phyloP scores from a whole-genome alignment of 2,329 filamentous ascomycete species.

The Hypoxylon sp. region DNA sequence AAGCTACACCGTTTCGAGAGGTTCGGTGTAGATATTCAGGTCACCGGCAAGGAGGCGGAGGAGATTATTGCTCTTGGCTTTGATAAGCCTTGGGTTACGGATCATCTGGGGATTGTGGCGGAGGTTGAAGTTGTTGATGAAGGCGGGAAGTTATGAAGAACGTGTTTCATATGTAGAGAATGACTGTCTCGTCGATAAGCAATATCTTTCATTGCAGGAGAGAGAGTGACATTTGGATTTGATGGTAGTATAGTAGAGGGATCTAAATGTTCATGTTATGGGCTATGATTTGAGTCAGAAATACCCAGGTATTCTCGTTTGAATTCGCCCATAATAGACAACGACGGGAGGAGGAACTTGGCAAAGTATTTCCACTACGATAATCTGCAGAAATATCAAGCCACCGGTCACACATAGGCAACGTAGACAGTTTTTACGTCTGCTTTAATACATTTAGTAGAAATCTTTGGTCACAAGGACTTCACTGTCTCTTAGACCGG shows the following conservation, averaged over 20 bases:
- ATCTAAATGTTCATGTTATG: neutral
- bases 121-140: constrained; percentile 44
- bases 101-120: constrained; percentile 63
- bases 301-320: neutral
- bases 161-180: neutral
- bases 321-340: neutral
- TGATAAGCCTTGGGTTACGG: constrained; percentile 63
- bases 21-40: constrained; percentile 63
- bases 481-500: constrained; percentile 56
- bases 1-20: constrained; percentile 57
- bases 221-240: neutral
- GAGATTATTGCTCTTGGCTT: constrained; percentile 50
- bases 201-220: neutral
- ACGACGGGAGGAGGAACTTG: neutral
- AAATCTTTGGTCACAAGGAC: constrained; percentile 2
- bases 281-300: neutral
- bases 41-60: constrained; percentile 54
- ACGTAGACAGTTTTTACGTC: neutral
- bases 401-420: neutral
- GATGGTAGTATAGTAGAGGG: neutral
- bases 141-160: neutral
- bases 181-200: neutral
- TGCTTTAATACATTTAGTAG: neutral
- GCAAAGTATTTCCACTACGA: neutral
- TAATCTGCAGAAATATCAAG: neutral